phyloP scores from a whole-genome alignment of 305 asterid species.

The Solanum aculeatissimum region DNA sequence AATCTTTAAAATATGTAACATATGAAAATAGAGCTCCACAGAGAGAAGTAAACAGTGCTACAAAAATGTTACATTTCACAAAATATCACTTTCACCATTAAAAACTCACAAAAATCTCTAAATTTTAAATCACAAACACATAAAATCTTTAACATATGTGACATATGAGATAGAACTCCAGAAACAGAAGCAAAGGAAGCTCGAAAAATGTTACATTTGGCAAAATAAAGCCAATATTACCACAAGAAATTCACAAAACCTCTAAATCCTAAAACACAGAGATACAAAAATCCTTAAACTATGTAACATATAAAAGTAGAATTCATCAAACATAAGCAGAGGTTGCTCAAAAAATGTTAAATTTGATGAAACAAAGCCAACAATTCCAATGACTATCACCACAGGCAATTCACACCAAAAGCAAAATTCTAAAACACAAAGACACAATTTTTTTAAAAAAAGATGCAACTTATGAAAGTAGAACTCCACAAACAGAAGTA shows the following conservation, averaged over 20 bases:
- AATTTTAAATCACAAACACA: not conserved
- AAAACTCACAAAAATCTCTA: not conserved
- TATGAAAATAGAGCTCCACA: not conserved
- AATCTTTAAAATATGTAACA: not conserved
- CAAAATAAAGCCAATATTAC: not conserved
- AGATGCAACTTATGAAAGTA: not conserved
- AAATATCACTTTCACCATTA: not conserved
- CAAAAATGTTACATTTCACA: not conserved
- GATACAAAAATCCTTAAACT: not conserved
- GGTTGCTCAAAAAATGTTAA: not conserved
- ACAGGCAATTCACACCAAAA: not conserved
- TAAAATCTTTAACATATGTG: not conserved
- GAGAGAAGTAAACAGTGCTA: not conserved
- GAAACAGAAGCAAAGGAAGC: not conserved
- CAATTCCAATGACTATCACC: not conserved
- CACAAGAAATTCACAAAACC: not conserved
- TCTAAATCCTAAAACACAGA: not conserved
- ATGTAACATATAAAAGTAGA: not conserved
- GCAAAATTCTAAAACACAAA: not conserved
- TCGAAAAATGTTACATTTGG: not conserved
- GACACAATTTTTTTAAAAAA: not conserved
- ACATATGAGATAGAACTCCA: not conserved
- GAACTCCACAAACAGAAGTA: not conserved
- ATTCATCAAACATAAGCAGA: not conserved
- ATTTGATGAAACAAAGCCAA: not conserved